Base-by-base conservation (phyloP, 768 basidiomycete genomes). In the Cyclocybe cylindracea region DNA sequence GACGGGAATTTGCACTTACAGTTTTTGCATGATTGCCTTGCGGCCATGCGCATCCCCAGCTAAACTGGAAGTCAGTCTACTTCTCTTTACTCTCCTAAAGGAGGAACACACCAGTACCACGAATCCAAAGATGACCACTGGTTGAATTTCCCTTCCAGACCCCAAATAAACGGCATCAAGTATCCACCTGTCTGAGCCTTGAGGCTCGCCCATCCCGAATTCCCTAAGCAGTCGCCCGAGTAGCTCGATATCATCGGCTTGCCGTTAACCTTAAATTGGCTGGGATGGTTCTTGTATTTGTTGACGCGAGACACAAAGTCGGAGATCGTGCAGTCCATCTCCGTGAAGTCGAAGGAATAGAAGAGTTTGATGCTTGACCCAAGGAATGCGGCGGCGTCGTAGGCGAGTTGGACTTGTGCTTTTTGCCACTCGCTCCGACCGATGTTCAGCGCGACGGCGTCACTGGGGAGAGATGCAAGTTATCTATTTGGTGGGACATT, bases 31-130 rank as follows among this genome's bases (percentile, higher is more conserved):
- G 57, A 51, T 78, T 64, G 0, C 78, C 73, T 55, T 78, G 72
- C 0, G 84, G 83, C 83, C 83, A 86, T 7, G 80, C 83, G 63
- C 80, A 78, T 63, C 84, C 82, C 82, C 83, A 84, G 70, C 76
- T 74, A 44, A 4, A 36, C 36, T 40, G 19, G 10, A 37, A 24
- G 24, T 24, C 24, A 24, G 24, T 24, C 24, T 24, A 24, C 19
- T 40, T 8, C 13, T n/a, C 9, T 7, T 24, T 24, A 24, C 24
- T 24, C 24, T 24, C 2, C 14, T 16, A 24, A 7, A 41, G 32
- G 24, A 24, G 24, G 24, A 24, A 65, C 75, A 49, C 49, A 78
- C 76, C 78, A 78, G 59, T 71, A 70, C 78, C 78, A 78, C 13
- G 72, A 72, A 61, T 80, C 79, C 60, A 79, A 57, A 33, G 68